A percentile compares a stretch with the other conserved stretches of the same genome.
Evolutionary conservation across 805 yeast species (phyloP).

Genomic region (Yarrowia phangngaensis): DNA sequence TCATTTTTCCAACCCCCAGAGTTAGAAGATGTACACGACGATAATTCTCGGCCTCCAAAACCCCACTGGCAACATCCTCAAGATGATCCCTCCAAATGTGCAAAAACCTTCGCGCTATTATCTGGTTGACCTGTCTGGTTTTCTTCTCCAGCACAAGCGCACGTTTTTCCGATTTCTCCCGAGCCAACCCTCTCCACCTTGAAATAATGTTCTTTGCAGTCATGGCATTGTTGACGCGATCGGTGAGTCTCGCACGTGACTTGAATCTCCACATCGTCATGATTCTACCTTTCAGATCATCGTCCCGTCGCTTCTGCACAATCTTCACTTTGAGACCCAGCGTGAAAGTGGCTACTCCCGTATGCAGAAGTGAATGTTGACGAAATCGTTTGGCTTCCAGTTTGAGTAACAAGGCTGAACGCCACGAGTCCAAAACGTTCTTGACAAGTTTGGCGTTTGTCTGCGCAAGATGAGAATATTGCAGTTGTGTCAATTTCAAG

Average conservation of each 20-base stretch:
- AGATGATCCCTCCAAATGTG: conserved; percentile 17
- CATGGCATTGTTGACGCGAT: conserved; percentile 8
- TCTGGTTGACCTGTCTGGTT: neutral
- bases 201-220: conserved; percentile 5
- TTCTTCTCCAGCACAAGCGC: neutral
- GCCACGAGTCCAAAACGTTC: neutral
- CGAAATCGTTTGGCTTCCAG: conserved; percentile 18
- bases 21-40: neutral
- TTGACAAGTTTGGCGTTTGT: neutral
- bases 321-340: conserved; percentile 2
- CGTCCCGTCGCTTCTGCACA: neutral
- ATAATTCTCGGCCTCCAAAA: neutral
- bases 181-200: conserved; percentile 3
- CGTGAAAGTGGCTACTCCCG: neutral
- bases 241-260: conserved; percentile 12
- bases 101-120: neutral
- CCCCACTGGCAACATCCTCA: conserved; percentile 4
- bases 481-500: neutral
- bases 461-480: neutral
- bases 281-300: conserved; percentile 10
- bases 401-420: neutral
- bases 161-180: neutral
- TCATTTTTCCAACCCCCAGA: neutral
- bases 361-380: conserved; percentile 6
- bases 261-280: conserved; percentile 20